Base-by-base conservation (phyloP, 176 grass and related monocot genomes). In the Hyparrhenia diplandra region DNA sequence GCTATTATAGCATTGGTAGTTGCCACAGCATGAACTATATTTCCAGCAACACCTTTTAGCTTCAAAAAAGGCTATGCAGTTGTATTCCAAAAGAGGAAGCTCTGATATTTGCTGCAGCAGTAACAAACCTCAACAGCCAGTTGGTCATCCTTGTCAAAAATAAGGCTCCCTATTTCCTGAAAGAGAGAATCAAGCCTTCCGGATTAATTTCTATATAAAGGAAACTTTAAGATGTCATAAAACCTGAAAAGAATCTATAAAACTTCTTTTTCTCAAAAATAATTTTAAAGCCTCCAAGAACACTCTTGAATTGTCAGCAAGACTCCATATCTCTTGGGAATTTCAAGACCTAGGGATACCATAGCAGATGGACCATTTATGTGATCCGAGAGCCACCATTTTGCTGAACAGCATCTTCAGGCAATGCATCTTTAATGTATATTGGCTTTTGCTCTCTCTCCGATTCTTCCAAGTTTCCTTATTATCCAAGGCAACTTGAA, bases 101-200 rank as follows among this genome's bases (percentile, higher is more conserved):
- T 65, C 97, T 94, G 51, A 99, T 99, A 91, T 99, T 99, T 42
- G 97, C 97, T 8, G 97, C 93, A 63, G 97, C 80, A 80, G 92
- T 90, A 73, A 99, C 97, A 84, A 99, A 90, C n/a, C 79, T 99
- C 97, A 17, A 99, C 91, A 61, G 97, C 93, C 67, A 99, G 69
- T 54, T 99, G 97, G 57, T 99, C 97, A 90, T 99, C 97, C 71
- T 99, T 99, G 80, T 99, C 97, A 82, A 99, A 99, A 79, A 88
- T 77, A 64, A 99, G 82, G 58, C 71, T 91, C 18, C 97, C 97
- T 77, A 96, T 88, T 67, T 99, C 97, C 97, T 99, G 86, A 36
- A 62, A 86, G 46, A 68, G 39, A 64, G 25, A 69, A 80, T 14
- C 3, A 69, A 42, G 79, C 16, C 47, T 14, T n/a, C n/a, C n/a